These are phyloP conservation scores for Vinca minor DNA, from an alignment of 257 asterid species.

Conservation along the genomic window DNA sequence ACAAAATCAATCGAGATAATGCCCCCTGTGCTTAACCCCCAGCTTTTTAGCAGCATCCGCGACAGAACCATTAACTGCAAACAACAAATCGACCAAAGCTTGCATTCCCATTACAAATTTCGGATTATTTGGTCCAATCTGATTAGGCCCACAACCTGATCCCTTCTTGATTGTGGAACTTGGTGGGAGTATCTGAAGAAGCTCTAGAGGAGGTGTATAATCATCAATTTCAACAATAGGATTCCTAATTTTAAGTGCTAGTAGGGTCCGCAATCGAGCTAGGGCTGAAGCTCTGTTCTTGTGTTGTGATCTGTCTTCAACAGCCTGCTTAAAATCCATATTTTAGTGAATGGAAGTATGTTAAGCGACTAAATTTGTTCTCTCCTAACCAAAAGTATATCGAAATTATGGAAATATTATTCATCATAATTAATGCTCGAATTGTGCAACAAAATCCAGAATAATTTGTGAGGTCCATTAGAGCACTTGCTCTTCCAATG, in stretches of 20 bases:
- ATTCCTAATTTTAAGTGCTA: constrained; percentile 92
- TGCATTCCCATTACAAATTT: constrained; percentile 87
- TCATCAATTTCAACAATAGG: constrained; percentile 64
- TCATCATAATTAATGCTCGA: neutral
- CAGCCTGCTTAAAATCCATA: constrained; percentile 43
- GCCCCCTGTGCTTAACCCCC: constrained; percentile 98
- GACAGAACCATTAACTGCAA: constrained; percentile 80
- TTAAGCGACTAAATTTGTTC: neutral
- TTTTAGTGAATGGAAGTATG: neutral
- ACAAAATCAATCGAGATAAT: constrained; percentile 73
- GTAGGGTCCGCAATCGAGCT: constrained; percentile 54
- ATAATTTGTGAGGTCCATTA: neutral
- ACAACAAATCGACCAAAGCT: constrained; percentile 77
- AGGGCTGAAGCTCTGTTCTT: constrained; percentile 82
- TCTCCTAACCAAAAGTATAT: neutral
- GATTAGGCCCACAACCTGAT: constrained; percentile 54
- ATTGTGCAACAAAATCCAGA: neutral
- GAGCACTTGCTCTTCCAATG: neutral
- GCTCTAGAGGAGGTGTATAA: constrained; percentile 77
- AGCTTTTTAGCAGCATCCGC: constrained; percentile 77
- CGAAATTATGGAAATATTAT: neutral
- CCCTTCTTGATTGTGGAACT: constrained; percentile 62
- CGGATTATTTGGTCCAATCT: constrained; percentile 88
- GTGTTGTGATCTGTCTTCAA: constrained; percentile 90
- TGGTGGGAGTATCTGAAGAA: constrained; percentile 83